These are phyloP conservation scores for Dunaliella primolecta DNA, from an alignment of 139 green algal genomes.

Conservation along the genomic window DNA sequence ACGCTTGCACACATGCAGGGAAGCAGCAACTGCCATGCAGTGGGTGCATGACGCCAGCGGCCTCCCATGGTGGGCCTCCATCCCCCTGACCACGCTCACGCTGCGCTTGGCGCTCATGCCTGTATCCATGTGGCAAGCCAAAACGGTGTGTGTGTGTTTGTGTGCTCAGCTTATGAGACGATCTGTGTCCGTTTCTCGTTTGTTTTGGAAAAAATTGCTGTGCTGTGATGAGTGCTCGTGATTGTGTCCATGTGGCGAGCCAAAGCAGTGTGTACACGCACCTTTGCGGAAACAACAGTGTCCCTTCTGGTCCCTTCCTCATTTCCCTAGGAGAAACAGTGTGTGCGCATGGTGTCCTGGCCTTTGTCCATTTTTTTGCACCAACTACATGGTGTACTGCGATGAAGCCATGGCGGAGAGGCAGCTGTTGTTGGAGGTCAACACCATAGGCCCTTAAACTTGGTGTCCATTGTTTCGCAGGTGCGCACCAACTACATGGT, in stretches of 20 bases:
- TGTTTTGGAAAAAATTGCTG: too few species aligned
- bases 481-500: slow-evolving; percentile 41
- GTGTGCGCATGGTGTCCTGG: neutral
- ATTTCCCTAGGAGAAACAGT: too few species aligned
- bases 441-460: too few species aligned
- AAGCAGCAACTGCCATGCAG: neutral
- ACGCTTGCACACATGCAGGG: neutral
- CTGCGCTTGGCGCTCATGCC: slow-evolving; percentile 45
- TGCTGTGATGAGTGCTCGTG: slow-evolving; percentile 38
- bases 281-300: too few species aligned
- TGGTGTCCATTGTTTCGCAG: slow-evolving; percentile 2
- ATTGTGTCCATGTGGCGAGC: slow-evolving; percentile 37
- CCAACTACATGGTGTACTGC: neutral
- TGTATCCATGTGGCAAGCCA: slow-evolving; percentile 32
- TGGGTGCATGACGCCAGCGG: slow-evolving; percentile 31
- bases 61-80: slow-evolving; percentile 54
- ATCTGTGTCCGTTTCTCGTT: too few species aligned
- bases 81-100: slow-evolving; percentile 41
- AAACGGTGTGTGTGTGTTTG: neutral
- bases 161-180: too few species aligned
- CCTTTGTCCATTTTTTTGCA: neutral
- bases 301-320: too few species aligned
- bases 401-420: too few species aligned
- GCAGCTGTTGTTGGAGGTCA: too few species aligned
- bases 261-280: neutral